Evolutionary conservation across 2,329 filamentous ascomycete genomes (phyloP), one percentile per base, ranked within the genome.

Genomic region (Penicillium freii): DNA sequence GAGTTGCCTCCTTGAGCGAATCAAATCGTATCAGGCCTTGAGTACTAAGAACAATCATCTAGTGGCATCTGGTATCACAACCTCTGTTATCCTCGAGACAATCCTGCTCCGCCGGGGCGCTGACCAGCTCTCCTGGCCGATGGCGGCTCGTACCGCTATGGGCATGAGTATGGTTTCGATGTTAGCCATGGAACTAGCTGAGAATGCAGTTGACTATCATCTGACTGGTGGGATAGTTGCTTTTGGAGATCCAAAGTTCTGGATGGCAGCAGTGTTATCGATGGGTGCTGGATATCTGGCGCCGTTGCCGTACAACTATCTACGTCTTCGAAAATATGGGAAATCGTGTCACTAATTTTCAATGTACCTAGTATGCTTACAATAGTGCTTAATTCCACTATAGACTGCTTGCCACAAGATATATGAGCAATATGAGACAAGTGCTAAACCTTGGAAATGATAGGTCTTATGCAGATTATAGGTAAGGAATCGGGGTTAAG

Each of bases 131-230:
- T 61, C 78, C 0, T 84, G 80, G 81, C 55, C 64, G 0, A 64
- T 63, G 0, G 82, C 83, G 0, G 75, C 73, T 3, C 79, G 74
- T 44, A 84, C 82, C 0, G 83, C 83, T 0, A 77, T 79, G 23
- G 83, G 83, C 0, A 85, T 85, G 83, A 84, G 82, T 56, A 69
- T 84, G 47, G 79, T 84, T 10, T 84, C 82, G 0, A 85, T 85
- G 83, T 10, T 84, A 2, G 81, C 82, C 0, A 85, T 85, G 82
- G 82, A 85, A 64, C 59, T 75, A 3, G 81, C 79, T 0, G 78
- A 84, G 62, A 85, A 85, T 59, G 58, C 72, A 0, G 82, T 85
- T 4, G 83, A 85, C 58, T 84, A 81, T 56, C 77, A 81, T 56
- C 69, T 85, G 0, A 85, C 82, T 0, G 81, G 82, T 0, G 83